Percentiles rank a stretch among this genome's conserved stretches.
Evolutionary conservation across 345 rosid species (phyloP).

Genomic region (Eucalyptus sp.): DNA sequence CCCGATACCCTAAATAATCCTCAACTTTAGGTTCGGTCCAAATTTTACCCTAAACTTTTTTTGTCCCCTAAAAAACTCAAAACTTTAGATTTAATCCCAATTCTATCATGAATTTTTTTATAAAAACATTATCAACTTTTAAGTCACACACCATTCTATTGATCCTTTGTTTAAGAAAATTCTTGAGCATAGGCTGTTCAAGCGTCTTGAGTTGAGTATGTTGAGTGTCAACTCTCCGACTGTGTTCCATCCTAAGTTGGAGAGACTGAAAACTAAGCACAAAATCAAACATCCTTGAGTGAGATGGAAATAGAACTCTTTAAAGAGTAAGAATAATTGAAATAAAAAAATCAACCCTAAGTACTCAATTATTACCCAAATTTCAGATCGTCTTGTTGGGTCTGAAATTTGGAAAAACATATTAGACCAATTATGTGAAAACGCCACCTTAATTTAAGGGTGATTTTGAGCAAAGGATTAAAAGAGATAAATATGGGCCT

Average conservation of each 20-base stretch:
- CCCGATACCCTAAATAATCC: not conserved
- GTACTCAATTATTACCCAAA: not conserved
- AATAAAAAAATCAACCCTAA: not conserved
- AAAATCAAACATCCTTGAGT: not conserved
- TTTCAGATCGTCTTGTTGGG: accelerated
- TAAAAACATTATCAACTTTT: too few species aligned
- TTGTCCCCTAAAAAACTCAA: not conserved
- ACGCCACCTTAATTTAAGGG: not conserved
- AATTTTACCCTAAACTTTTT: not conserved
- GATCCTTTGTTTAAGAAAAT: too few species aligned
- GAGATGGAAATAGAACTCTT: not conserved
- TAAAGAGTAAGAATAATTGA: not conserved
- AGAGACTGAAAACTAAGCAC: not conserved
- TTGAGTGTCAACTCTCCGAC: accelerated
- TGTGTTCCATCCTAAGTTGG: too few species aligned
- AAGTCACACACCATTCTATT: not conserved
- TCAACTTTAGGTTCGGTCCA: not conserved
- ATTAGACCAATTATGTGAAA: too few species aligned
- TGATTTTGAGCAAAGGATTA: not conserved
- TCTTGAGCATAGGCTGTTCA: too few species aligned
- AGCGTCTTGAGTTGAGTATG: too few species aligned
- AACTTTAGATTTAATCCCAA: too few species aligned
- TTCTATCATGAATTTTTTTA: too few species aligned
- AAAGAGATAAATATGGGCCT: not conserved
- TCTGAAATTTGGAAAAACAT: too few species aligned